Conservation (phyloP, 371 early-diverging fungal genomes). For the Lichtheimia ornata region DNA sequence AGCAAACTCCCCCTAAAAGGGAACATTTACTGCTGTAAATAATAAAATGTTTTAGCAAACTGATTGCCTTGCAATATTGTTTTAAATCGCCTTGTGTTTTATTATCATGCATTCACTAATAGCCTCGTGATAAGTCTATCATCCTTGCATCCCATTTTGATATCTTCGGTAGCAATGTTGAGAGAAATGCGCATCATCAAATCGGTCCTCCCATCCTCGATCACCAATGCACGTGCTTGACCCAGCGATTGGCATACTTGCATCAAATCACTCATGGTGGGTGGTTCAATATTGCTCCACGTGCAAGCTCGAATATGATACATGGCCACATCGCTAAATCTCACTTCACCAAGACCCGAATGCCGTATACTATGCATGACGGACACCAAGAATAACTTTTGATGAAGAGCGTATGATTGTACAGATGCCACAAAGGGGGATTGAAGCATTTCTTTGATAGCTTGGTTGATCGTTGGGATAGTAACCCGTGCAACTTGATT, state of each 20-base stretch:
- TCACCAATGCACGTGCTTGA: conserved; percentile 62
- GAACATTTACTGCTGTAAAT: too few species aligned
- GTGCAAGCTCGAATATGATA: conserved; percentile 64
- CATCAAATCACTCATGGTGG: conserved; percentile 64
- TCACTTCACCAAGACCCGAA: conserved; percentile 74
- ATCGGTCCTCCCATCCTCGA: conserved; percentile 73
- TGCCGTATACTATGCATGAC: conserved; percentile 65
- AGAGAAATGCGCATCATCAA: conserved; percentile 71
- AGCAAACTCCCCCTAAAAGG: too few species aligned
- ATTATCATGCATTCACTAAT: conserved; percentile 14
- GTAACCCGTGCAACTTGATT: conserved; percentile 58
- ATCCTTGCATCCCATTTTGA: conserved; percentile 71
- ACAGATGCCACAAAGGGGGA: conserved; percentile 78
- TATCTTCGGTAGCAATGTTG: conserved; percentile 71
- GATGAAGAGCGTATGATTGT: conserved; percentile 74
- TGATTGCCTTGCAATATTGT: neutral
- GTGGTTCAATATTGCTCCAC: conserved; percentile 62
- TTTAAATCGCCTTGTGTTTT: neutral
- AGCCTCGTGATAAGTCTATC: conserved; percentile 63
- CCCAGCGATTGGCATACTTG: conserved; percentile 72
- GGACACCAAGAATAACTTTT: conserved; percentile 82
- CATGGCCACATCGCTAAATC: conserved; percentile 67
- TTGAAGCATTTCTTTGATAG: conserved; percentile 83
- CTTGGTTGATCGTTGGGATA: conserved; percentile 73
- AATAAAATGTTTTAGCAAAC: too few species aligned